Conservation (phyloP, 2,329 filamentous ascomycete species). For the Colletotrichum scovillei region DNA sequence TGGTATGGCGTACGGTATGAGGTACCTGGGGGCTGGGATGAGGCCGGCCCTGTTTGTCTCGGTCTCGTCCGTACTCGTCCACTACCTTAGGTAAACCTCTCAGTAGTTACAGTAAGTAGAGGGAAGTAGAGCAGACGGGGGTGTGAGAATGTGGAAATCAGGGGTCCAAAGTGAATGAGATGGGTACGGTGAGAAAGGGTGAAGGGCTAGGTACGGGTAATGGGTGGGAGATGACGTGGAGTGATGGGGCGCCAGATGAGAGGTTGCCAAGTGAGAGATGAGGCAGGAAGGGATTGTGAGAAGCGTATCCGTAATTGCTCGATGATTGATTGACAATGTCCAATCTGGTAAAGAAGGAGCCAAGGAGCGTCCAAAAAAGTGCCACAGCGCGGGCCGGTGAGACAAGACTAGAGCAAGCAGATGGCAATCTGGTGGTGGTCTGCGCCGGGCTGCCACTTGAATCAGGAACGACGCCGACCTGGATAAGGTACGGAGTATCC, state of each 20-base stretch:
- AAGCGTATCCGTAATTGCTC: neutral
- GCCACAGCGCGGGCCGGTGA: conserved; percentile 24
- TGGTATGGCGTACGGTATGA: neutral
- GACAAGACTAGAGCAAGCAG: conserved; percentile 24
- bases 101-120: neutral
- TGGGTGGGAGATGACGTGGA: conserved; percentile 17
- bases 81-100: neutral
- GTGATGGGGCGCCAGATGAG: conserved; percentile 16
- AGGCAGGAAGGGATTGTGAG: conserved; percentile 3
- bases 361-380: conserved; percentile 9
- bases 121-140: conserved; percentile 16
- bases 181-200: conserved; percentile 29
- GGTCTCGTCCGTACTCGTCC: conserved; percentile 26
- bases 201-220: neutral
- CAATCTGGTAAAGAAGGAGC: neutral
- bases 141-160: conserved; percentile 23
- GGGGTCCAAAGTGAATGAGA: conserved; percentile 4
- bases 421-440: conserved; percentile 9
- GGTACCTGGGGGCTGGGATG: conserved; percentile 13
- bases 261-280: conserved; percentile 10
- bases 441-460: conserved; percentile 18
- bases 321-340: neutral
- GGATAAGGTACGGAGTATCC: neutral
- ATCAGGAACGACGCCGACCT: conserved; percentile 21
- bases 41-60: conserved; percentile 25